Percentiles rank a stretch among this genome's conserved stretches.
Conservation (phyloP, 495 filamentous ascomycete species). For the Trichoderma erinaceum region DNA sequence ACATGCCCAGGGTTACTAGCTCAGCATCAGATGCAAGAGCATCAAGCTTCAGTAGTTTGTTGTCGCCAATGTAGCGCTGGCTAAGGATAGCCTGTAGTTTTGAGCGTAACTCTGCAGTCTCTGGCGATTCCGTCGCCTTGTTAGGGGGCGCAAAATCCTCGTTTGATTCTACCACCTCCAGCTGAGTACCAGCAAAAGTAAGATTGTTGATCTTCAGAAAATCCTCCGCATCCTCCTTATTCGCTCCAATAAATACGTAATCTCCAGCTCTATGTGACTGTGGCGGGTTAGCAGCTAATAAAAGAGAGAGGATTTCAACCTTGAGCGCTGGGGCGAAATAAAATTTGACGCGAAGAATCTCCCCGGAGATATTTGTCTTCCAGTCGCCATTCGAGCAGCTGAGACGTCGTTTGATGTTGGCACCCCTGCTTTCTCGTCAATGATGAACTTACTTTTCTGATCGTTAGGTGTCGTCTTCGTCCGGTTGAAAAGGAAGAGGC, state of each 20-base stretch:
- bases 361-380: conserved; percentile 2
- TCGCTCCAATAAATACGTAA: conserved; percentile 59
- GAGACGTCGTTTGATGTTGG: not conserved
- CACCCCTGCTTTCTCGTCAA: conserved; percentile 19
- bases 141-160: conserved; percentile 18
- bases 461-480: conserved; percentile 44
- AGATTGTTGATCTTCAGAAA: conserved; percentile 59
- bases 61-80: conserved; percentile 59
- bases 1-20: conserved; percentile 66
- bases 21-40: conserved; percentile 61
- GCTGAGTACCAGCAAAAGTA: conserved; percentile 54
- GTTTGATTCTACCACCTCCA: conserved; percentile 44
- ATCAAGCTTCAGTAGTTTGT: conserved; percentile 76
- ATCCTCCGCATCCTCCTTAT: conserved; percentile 52
- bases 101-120: conserved; percentile 38
- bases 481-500: conserved; percentile 36
- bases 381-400: conserved; percentile 11
- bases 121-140: conserved; percentile 28
- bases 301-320: not conserved
- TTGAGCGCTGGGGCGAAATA: conserved; percentile 35
- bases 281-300: conserved; percentile 56
- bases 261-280: conserved; percentile 69
- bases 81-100: conserved; percentile 52
- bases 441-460: conserved; percentile 75
- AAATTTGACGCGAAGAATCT: conserved; percentile 20